phyloP scores from a whole-genome alignment of 2,329 filamentous ascomycete species.

The Fusarium sp. region DNA sequence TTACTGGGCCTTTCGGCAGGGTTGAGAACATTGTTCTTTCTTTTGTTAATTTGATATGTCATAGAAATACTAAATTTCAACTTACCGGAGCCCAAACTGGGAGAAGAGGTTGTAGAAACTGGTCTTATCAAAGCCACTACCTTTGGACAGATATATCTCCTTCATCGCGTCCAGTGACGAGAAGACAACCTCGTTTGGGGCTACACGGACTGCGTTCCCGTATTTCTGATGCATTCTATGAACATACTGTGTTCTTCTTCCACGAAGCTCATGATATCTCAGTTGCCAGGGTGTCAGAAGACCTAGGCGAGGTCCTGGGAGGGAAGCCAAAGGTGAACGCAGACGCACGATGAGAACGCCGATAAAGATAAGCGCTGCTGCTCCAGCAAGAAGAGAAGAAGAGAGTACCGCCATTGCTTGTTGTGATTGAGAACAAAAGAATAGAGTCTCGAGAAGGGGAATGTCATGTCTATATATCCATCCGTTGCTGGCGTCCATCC shows the following conservation, averaged over 20 bases:
- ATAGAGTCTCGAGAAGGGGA: not conserved
- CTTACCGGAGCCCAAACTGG: slow-evolving; percentile 16
- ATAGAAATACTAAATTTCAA: accelerated
- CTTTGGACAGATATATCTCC: slow-evolving; percentile 25
- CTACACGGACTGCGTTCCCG: slow-evolving; percentile 12
- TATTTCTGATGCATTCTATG: slow-evolving; percentile 14
- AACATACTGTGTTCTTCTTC: slow-evolving; percentile 19
- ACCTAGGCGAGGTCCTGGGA: slow-evolving; percentile 20
- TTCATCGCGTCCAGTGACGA: slow-evolving; percentile 21
- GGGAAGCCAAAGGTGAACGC: slow-evolving; percentile 6
- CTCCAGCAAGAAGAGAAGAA: not conserved
- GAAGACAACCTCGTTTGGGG: slow-evolving; percentile 28
- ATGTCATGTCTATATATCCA: not conserved
- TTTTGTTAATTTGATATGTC: accelerated
- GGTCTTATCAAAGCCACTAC: slow-evolving; percentile 28
- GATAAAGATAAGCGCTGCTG: not conserved
- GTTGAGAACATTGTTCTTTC: slow-evolving; percentile 29
- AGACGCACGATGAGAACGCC: not conserved
- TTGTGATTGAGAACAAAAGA: too few relatives aligned
- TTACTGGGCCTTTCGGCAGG: slow-evolving; percentile 12
- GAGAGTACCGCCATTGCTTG: not conserved
- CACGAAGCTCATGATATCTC: slow-evolving; percentile 16
- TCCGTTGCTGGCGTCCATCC: not conserved
- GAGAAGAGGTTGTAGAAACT: slow-evolving; percentile 24
- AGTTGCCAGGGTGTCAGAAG: slow-evolving; percentile 7